Evolutionary conservation across 2,329 filamentous ascomycete genomes (phyloP).

Genomic region (Chrysoporthe deuterocubensis): DNA sequence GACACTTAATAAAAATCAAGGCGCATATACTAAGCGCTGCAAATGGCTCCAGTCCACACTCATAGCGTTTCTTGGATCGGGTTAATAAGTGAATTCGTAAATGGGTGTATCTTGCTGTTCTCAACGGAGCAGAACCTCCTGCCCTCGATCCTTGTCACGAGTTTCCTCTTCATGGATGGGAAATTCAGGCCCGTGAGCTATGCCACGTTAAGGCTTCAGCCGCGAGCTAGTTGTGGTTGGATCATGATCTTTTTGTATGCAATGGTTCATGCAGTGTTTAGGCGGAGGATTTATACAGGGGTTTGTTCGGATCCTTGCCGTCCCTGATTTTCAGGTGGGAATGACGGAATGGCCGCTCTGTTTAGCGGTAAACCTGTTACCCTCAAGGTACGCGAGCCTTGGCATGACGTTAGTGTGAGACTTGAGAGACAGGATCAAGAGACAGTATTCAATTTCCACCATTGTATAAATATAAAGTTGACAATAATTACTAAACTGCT

Average conservation of each 20-base stretch:
- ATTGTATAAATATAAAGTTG: background rate
- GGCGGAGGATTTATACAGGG: background rate
- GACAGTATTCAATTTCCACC: background rate
- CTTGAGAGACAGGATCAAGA: background rate
- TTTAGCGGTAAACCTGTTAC: conserved; percentile 1
- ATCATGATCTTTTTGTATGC: background rate
- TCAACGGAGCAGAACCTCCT: background rate
- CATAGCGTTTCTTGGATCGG: too few relatives aligned
- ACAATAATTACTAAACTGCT: background rate
- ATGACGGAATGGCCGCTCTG: conserved; percentile 11
- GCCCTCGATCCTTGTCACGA: background rate
- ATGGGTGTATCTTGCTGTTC: too few relatives aligned
- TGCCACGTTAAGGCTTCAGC: background rate
- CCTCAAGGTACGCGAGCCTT: background rate
- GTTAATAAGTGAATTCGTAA: too few relatives aligned
- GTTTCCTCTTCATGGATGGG: background rate
- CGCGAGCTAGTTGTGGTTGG: background rate
- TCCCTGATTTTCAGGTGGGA: conserved; percentile 7
- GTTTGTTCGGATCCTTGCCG: background rate
- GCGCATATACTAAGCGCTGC: too few relatives aligned
- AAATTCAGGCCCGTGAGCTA: background rate
- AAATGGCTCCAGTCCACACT: too few relatives aligned
- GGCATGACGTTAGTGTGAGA: conserved; percentile 5
- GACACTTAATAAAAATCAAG: too few relatives aligned
- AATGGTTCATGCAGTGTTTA: background rate